A percentile compares a stretch with the other conserved stretches of the same genome.
Evolutionary conservation across 257 asterid genomes (phyloP).

Genomic region (Fraxinus anomala): DNA sequence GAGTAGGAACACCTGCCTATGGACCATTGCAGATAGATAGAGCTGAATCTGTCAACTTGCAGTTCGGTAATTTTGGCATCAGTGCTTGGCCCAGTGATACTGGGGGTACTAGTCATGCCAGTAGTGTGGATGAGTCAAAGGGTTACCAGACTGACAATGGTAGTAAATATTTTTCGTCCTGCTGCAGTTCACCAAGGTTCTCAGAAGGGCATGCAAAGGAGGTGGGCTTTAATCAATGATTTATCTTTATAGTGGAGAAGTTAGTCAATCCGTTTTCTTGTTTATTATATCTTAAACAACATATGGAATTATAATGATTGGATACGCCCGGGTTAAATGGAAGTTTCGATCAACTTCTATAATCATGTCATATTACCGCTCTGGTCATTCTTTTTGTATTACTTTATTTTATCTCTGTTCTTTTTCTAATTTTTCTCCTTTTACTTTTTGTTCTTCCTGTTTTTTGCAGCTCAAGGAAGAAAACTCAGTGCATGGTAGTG

Average conservation of each 20-base stretch:
- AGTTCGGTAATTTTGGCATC: slow-evolving; percentile 91
- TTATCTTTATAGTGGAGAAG: background rate
- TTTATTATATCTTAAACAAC: slow-evolving; percentile 10
- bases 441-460: slow-evolving; percentile 16
- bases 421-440: slow-evolving; percentile 18
- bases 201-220: slow-evolving; percentile 89
- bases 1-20: slow-evolving; percentile 70
- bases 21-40: slow-evolving; percentile 80
- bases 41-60: slow-evolving; percentile 89
- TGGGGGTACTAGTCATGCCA: slow-evolving; percentile 87
- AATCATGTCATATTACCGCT: background rate
- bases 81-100: slow-evolving; percentile 94
- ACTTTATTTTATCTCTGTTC: background rate
- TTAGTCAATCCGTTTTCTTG: background rate
- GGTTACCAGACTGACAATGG: slow-evolving; percentile 87
- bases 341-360: background rate
- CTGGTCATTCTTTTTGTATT: background rate
- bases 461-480: slow-evolving; percentile 81
- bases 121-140: slow-evolving; percentile 84
- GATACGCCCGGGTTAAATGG: background rate
- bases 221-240: slow-evolving; percentile 40
- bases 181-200: slow-evolving; percentile 90
- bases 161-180: slow-evolving; percentile 80
- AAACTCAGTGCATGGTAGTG: slow-evolving; percentile 89
- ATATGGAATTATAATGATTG: background rate